These are phyloP conservation scores for Blastobotrys persicus DNA, from an alignment of 1,139 yeast species.

Conservation along the genomic window DNA sequence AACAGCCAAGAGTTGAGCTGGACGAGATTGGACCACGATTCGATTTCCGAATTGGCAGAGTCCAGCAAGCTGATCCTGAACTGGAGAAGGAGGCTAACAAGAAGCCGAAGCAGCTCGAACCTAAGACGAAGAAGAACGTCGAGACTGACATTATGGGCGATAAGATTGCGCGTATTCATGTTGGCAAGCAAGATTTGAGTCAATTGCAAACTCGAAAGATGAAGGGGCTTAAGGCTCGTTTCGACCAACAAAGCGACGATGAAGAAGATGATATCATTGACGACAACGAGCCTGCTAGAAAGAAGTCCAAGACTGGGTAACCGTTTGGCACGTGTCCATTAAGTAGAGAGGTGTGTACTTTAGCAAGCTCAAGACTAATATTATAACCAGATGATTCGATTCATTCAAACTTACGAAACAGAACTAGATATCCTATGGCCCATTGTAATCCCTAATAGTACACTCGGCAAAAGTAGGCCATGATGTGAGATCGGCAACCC, in stretches of 20 bases:
- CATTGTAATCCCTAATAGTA: too few species aligned
- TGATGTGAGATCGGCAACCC: background rate
- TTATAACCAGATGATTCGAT: background rate
- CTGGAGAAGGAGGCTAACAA: conserved; percentile 85
- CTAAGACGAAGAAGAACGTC: conserved; percentile 85
- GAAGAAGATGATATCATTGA: conserved; percentile 40
- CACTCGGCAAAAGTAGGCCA: too few species aligned
- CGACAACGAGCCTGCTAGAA: conserved; percentile 21
- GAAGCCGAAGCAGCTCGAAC: conserved; percentile 78
- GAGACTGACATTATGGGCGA: conserved; percentile 90
- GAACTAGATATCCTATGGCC: too few species aligned
- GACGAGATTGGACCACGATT: conserved; percentile 96
- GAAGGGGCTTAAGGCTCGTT: conserved; percentile 92
- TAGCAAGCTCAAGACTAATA: conserved; percentile 6
- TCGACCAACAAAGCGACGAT: conserved; percentile 61
- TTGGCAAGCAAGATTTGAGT: conserved; percentile 90
- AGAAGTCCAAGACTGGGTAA: conserved; percentile 22
- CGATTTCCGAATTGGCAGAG: conserved; percentile 89
- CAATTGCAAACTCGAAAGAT: conserved; percentile 94
- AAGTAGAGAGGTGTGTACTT: too few species aligned
- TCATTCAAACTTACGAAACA: too few species aligned
- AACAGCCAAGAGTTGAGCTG: conserved; percentile 88
- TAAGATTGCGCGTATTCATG: conserved; percentile 92
- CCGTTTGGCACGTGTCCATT: background rate
- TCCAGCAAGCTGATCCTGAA: conserved; percentile 80